Evolutionary conservation across 208 protist species (phyloP), one percentile per base, ranked within the genome.

Genomic region (Acanthamoeba sp.): DNA sequence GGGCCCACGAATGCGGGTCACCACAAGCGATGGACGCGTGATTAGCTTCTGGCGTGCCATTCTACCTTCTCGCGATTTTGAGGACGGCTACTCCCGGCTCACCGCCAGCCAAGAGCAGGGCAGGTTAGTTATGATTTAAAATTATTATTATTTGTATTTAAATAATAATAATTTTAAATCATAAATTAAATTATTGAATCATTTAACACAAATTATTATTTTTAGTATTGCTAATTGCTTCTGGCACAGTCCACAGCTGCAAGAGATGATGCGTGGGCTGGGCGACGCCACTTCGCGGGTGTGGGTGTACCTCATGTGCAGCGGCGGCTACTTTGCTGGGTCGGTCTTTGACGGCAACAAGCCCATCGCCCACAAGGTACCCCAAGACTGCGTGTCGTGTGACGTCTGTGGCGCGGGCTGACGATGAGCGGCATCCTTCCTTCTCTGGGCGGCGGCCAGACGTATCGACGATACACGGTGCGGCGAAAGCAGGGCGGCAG

Each of bases 401-500:
- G n/a, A n/a, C n/a, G n/a, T n/a, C n/a, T n/a, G n/a, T n/a, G n/a
- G n/a, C n/a, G n/a, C n/a, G n/a, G n/a, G 62, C 29, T 69, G 62
- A 34, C 62, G 45, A 50, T 69, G 22, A 1, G 62, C 62, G 22
- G n/a, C 10, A 6, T 40, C 66, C 1, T 27, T 27, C 27, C 40
- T 71, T 7, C 42, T 82, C 7, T 57, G 18, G 7, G 14, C n/a
- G 38, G 1, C 7, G 2, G 24, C 22, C 29, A 95, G 42, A 95
- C 95, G 50, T 90, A 95, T 22, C 78, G 94, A n/a, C 40, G 94
- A 29, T 96, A 96, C 29, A 96, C 95, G 0, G 94, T 93, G 29
- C 57, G 95, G 32, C 94, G 84, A 24, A 95, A 95, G 45, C 95
- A 96, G 50, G 95, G 95, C 80, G 95, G 95, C 24, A 78, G 91